Conservation (phyloP, 176 grass and related monocot species). For the Oryza meyeriana region DNA sequence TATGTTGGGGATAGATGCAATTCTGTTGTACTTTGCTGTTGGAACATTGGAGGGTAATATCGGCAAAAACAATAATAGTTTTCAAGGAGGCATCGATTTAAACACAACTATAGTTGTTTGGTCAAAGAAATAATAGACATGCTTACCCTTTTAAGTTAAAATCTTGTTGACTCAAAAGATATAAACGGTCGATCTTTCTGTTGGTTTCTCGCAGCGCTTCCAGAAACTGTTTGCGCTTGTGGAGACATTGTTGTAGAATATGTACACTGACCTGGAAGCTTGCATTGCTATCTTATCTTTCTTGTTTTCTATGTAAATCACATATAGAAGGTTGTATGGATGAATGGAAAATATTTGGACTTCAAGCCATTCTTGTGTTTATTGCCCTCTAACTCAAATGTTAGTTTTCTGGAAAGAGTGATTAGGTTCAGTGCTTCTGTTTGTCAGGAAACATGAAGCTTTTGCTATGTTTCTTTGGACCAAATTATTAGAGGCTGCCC, state of each 20-base stretch:
- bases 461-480: neutral
- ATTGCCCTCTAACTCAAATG: neutral
- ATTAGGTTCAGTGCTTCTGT: neutral
- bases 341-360: neutral
- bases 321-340: neutral
- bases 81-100: neutral
- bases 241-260: slow-evolving; percentile 96
- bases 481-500: neutral
- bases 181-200: neutral
- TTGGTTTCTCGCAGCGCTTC: slow-evolving; percentile 78
- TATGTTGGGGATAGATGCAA: neutral
- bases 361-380: neutral
- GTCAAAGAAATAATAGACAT: neutral
- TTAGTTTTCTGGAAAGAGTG: neutral
- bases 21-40: neutral
- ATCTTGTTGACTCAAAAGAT: neutral
- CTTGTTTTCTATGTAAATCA: neutral
- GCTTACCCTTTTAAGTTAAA: neutral
- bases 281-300: slow-evolving; percentile 1
- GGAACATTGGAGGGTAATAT: neutral
- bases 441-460: neutral
- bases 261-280: slow-evolving; percentile 85
- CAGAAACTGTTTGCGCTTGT: slow-evolving; percentile 94
- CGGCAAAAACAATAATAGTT: neutral
- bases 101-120: neutral